Evolutionary conservation across 1,284 basidiomycete species (phyloP), one percentile per base, ranked within the genome.

Genomic region (Puccinia triticina): DNA sequence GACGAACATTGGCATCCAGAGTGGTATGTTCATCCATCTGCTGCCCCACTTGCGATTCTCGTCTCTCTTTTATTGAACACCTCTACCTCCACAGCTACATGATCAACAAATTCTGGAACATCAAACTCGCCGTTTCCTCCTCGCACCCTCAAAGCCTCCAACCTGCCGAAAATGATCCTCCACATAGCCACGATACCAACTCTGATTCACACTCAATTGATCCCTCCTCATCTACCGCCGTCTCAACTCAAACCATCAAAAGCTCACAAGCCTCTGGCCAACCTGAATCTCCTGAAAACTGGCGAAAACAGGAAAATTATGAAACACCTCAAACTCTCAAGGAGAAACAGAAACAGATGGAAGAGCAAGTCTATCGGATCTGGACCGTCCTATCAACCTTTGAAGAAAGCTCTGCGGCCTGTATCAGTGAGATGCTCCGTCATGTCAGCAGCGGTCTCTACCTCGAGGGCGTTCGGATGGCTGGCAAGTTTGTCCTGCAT

Each of bases 1-100:
- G 95, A 99, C 88, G 97, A 99, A 89, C 98, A 97, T 87, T 99
- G 97, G 96, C 96, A 99, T 90, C 96, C 96, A 74, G 96, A 99
- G 88, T 99, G 96, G 88, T 98, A 99, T 88, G 98, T 99, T 23
- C 48, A 37, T 34, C 55, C 18, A 21, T 29, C 73, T 53, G n/a
- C 32, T 72, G n/a, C 26, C 5, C 46, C 43, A 50, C 53, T 37
- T 34, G n/a, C 50, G n/a, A n/a, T n/a, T n/a, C n/a, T n/a, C n/a
- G n/a, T n/a, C n/a, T 4, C 50, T 23, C 10, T 21, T 32, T 53
- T 46, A 23, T 46, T 34, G 46, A 29, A 5, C 2, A 37, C 40
- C 40, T 32, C 29, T 16, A 66, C 43, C 37, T 57, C 29, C 37
- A 10, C 50, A 80, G 78, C 48, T 82, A 82, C 61, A 82, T 82